Percentiles rank a stretch among this genome's conserved stretches.
Conservation (phyloP, 257 asterid genomes). For the Nicotiana obtusifolia region DNA sequence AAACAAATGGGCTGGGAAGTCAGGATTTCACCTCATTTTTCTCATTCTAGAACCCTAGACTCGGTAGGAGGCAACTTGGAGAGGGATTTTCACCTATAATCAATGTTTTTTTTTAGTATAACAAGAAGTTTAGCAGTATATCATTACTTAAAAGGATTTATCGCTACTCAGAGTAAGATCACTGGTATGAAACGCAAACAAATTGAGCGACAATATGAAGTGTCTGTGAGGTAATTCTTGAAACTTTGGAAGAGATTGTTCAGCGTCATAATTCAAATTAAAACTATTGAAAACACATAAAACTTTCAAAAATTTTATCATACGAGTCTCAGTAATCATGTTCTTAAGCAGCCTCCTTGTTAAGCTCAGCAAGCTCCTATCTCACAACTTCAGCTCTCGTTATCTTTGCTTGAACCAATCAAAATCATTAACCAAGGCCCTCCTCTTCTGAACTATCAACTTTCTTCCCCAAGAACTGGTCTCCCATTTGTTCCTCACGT, state of each 20-base stretch:
- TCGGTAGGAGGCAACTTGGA: too few species aligned
- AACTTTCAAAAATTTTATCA: neutral
- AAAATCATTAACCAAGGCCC: constrained; percentile 24
- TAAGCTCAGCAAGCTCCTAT: constrained; percentile 24
- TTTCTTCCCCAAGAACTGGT: constrained; percentile 23
- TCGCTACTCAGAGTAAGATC: too few species aligned
- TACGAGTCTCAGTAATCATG: neutral
- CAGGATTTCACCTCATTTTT: too few species aligned
- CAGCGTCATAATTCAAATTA: neutral
- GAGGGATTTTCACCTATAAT: too few species aligned
- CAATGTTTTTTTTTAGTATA: too few species aligned
- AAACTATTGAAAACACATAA: neutral
- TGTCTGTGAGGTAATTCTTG: neutral
- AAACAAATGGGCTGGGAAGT: too few species aligned
- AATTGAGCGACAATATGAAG: neutral
- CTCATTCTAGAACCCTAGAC: too few species aligned
- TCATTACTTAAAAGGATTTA: neutral
- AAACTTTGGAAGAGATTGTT: neutral
- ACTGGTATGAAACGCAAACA: neutral
- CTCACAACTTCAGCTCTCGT: constrained; percentile 23
- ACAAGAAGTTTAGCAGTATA: too few species aligned
- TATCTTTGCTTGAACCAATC: constrained; percentile 30
- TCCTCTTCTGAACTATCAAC: constrained; percentile 26
- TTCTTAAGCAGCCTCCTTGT: constrained; percentile 13
- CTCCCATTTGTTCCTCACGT: constrained; percentile 27